phyloP scores from a whole-genome alignment of 2,329 filamentous ascomycete species.

The Alternaria novae-zelandiae region DNA sequence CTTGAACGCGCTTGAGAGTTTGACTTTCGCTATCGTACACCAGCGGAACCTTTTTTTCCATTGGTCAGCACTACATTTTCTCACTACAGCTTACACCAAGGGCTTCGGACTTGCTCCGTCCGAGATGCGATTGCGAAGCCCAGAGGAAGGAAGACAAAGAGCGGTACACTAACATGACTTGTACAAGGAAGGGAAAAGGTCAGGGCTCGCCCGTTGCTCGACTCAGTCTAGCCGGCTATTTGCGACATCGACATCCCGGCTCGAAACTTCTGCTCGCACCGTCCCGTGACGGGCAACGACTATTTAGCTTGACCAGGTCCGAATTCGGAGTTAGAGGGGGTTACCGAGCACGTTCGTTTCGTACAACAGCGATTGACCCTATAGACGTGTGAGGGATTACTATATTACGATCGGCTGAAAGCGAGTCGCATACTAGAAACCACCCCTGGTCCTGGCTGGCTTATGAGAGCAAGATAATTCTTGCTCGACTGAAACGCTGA shows the following conservation, averaged over 20 bases:
- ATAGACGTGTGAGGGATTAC: neutral
- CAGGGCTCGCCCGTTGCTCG: neutral
- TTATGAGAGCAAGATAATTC: neutral
- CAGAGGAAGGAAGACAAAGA: neutral
- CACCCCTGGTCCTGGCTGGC: neutral
- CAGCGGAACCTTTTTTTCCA: neutral
- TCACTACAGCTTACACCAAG: neutral
- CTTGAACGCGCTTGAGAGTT: neutral
- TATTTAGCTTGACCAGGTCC: neutral
- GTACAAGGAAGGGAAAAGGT: slow-evolving; percentile 5
- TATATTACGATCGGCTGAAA: slow-evolving; percentile 2
- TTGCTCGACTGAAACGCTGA: neutral
- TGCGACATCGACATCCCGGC: slow-evolving; percentile 2
- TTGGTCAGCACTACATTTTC: neutral
- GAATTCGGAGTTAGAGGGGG: neutral
- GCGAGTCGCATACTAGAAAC: neutral
- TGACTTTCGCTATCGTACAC: neutral
- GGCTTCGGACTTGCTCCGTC: neutral
- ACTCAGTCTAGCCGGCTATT: neutral
- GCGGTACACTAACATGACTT: slow-evolving; percentile 1
- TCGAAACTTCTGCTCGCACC: slow-evolving; percentile 9
- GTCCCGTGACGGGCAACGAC: slow-evolving; percentile 7
- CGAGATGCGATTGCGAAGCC: slow-evolving; percentile 1
- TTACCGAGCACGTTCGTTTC: neutral
- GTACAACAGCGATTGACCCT: neutral